These are phyloP conservation scores for Trypanosoma caninum DNA, from an alignment of 208 protist species.

Conservation along the genomic window DNA sequence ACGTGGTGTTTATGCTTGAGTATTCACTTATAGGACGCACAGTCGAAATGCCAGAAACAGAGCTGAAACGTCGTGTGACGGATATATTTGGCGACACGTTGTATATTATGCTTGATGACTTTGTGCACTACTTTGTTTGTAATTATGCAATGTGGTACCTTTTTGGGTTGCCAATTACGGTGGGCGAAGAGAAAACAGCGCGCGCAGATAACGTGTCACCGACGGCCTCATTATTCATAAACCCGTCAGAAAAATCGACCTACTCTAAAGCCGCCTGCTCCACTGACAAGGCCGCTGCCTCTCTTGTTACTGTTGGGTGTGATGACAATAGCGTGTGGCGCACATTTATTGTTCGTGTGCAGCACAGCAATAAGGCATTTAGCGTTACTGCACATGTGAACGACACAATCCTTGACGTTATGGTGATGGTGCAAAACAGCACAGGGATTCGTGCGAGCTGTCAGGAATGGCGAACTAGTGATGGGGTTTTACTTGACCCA, in stretches of 20 bases:
- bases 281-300: background rate
- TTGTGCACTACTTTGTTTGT: slow-evolving; percentile 53
- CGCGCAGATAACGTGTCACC: slow-evolving; percentile 19
- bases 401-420: slow-evolving; percentile 69
- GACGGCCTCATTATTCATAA: slow-evolving; percentile 16
- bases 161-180: slow-evolving; percentile 64
- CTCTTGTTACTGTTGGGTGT: background rate
- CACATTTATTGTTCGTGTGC: slow-evolving; percentile 54
- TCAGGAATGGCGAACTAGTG: slow-evolving; percentile 66
- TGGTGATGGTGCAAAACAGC: slow-evolving; percentile 78
- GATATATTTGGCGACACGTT: slow-evolving; percentile 60
- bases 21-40: slow-evolving; percentile 70
- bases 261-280: background rate
- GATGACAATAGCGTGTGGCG: slow-evolving; percentile 28
- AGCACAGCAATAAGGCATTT: slow-evolving; percentile 64
- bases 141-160: slow-evolving; percentile 80
- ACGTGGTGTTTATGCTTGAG: slow-evolving; percentile 72
- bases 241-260: background rate
- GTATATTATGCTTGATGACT: slow-evolving; percentile 66
- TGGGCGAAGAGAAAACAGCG: background rate
- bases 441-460: slow-evolving; percentile 58
- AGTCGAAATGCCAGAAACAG: slow-evolving; percentile 64
- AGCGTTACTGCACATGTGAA: slow-evolving; percentile 81
- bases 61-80: slow-evolving; percentile 54
- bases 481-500: slow-evolving; percentile 35